Evolutionary conservation across 169 alveolate genomes (phyloP).

Genomic region (Plasmodium gonderi): DNA sequence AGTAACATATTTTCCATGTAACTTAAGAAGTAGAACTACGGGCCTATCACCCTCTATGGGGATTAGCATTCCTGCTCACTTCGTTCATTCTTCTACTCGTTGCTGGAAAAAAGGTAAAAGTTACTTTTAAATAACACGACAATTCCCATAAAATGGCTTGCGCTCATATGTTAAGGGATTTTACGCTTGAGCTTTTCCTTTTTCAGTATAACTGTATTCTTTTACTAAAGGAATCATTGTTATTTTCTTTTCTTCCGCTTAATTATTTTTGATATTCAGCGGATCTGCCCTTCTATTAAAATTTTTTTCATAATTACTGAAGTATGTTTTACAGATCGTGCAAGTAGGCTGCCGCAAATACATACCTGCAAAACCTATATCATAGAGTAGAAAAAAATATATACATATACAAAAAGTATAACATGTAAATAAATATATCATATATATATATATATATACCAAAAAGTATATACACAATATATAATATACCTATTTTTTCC

Average conservation of each 20-base stretch:
- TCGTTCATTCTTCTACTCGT: background rate
- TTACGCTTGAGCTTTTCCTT: slow-evolving; percentile 90
- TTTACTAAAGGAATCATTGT: slow-evolving; percentile 91
- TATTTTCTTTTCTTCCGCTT: slow-evolving; percentile 92
- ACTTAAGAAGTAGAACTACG: slow-evolving; percentile 78
- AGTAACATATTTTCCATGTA: background rate
- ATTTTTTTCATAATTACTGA: background rate
- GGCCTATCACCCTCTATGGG: slow-evolving; percentile 93
- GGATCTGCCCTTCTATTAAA: slow-evolving; percentile 87
- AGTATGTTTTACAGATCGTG: background rate
- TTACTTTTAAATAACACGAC: background rate
- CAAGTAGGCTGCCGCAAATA: background rate
- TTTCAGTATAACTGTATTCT: slow-evolving; percentile 94
- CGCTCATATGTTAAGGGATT: slow-evolving; percentile 58
- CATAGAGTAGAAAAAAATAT: background rate
- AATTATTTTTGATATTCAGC: slow-evolving; percentile 91
- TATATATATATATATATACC: background rate
- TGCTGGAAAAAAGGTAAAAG: background rate
- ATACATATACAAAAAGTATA: background rate
- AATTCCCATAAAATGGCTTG: background rate
- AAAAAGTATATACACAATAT: background rate
- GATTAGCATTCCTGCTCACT: slow-evolving; percentile 80
- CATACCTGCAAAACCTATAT: background rate
- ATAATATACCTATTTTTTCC: background rate
- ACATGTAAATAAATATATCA: background rate